A percentile compares a stretch with the other conserved stretches of the same genome.
Evolutionary conservation across 2,329 filamentous ascomycete species (phyloP).

Genomic region (Tothia fuscella): DNA sequence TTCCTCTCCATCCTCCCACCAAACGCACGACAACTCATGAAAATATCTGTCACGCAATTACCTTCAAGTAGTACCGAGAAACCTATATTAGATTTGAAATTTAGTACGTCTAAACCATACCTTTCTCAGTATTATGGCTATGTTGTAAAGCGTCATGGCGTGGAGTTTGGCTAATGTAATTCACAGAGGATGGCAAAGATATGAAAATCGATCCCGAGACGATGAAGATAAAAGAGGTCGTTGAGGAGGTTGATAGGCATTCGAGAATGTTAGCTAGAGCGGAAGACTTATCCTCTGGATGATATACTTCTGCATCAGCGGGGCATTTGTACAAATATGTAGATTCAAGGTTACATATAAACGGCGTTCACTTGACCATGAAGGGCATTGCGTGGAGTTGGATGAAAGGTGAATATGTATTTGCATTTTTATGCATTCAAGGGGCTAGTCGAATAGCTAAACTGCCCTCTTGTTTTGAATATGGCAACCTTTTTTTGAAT

Average conservation of each 20-base stretch:
- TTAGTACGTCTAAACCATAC: slow-evolving; percentile 48
- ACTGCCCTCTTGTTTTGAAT: too few relatives aligned
- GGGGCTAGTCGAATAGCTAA: too few relatives aligned
- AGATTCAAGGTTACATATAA: too few relatives aligned
- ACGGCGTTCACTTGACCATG: too few relatives aligned
- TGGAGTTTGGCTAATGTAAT: slow-evolving; percentile 14
- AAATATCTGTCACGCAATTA: slow-evolving; percentile 66
- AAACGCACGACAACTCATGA: slow-evolving; percentile 61
- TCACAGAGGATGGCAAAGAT: slow-evolving; percentile 79
- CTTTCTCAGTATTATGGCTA: slow-evolving; percentile 1
- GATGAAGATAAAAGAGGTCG: slow-evolving; percentile 72
- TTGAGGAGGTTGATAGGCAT: slow-evolving; percentile 83
- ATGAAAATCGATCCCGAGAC: slow-evolving; percentile 71
- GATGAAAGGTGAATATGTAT: too few relatives aligned
- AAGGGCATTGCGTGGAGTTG: too few relatives aligned
- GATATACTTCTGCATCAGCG: too few relatives aligned
- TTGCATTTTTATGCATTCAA: too few relatives aligned
- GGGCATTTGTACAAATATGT: too few relatives aligned
- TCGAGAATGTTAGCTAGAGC: slow-evolving; percentile 71
- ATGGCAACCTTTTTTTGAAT: too few relatives aligned
- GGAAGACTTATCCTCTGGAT: slow-evolving; percentile 49
- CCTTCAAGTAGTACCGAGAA: slow-evolving; percentile 56
- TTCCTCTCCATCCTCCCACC: slow-evolving; percentile 80
- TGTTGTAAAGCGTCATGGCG: not conserved
- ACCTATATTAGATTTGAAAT: slow-evolving; percentile 64